phyloP scores from a whole-genome alignment of 176 grass and related monocot species.

The Aegilops umbellulata region DNA sequence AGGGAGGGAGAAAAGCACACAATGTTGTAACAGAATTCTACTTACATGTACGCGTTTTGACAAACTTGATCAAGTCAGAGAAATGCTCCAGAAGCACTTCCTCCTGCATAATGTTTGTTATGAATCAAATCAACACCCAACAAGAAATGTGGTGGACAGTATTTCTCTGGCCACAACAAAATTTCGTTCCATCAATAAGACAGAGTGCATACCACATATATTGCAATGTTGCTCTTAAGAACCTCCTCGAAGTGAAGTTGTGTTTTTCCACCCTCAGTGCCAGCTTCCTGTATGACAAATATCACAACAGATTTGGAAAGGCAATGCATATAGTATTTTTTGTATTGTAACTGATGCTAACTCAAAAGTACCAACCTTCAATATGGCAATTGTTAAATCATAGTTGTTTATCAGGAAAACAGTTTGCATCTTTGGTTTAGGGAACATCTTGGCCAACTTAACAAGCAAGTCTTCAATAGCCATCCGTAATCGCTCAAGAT shows the following conservation, averaged over 20 bases:
- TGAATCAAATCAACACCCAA: neutral
- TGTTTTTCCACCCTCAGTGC: conserved; percentile 78
- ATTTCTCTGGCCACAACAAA: neutral
- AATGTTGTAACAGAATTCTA: neutral
- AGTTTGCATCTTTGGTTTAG: conserved; percentile 82
- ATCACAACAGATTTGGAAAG: conserved; percentile 1
- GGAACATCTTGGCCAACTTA: conserved; percentile 88
- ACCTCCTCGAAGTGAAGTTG: conserved; percentile 93
- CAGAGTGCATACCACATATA: conserved; percentile 83
- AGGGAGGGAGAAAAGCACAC: too few relatives aligned
- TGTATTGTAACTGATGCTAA: too few relatives aligned
- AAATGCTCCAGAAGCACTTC: conserved; percentile 94
- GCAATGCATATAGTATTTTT: neutral
- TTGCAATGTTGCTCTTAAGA: conserved; percentile 94
- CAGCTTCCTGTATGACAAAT: conserved; percentile 76
- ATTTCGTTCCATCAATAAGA: neutral
- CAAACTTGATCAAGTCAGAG: conserved; percentile 75
- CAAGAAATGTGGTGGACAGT: neutral
- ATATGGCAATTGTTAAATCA: conserved; percentile 87
- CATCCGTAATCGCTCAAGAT: conserved; percentile 87
- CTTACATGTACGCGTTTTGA: conserved; percentile 77
- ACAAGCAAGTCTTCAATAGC: conserved; percentile 86
- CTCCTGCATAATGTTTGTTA: conserved; percentile 56
- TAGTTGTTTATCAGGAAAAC: conserved; percentile 98
- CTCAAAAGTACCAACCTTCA: conserved; percentile 53